Base-by-base conservation (phyloP, 768 basidiomycete species). In the Lactarius hengduanensis region DNA sequence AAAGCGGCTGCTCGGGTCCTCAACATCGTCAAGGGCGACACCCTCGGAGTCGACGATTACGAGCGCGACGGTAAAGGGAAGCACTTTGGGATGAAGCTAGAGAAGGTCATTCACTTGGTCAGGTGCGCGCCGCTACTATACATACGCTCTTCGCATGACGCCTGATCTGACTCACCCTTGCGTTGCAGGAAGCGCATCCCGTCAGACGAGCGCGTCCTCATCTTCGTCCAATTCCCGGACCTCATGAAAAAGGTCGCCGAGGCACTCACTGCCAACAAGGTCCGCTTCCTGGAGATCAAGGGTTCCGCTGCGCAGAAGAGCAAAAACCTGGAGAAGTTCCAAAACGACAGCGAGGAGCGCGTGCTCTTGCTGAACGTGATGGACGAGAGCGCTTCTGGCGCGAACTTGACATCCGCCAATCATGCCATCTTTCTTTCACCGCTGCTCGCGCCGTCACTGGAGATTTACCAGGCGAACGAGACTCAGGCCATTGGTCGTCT, bases 201-300 rank as follows among this genome's bases (percentile, higher is more conserved):
- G 11, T 84, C 86, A 70, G 80, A 88, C 26, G 93, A 97, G 71
- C 88, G 92, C 9, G 85, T 95, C 20, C 84, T 98, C 54, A 84
- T 98, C 68, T 98, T 98, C 77, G 91, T 96, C n/a, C 96, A 98
- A 73, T 98, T 96, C 82, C 88, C 86, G 6, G 95, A 97, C 77
- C 82, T 98, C 65, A 93, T 91, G 84, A 87, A 87, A 74, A 97
- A 96, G 76, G 91, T 97, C 36, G 86, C 87, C 9, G 90, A 94
- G 68, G 92, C 94, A 0, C 83, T 98, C 69, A 79, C 75, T 2
- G 84, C 84, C 61, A 82, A 92, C 73, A 83, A 85, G 54, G 86
- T 97, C 72, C 81, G 82, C 53, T 93, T 85, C 78, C 82, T 92
- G 60, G 89, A 93, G 73, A 92, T 96, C 77, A 86, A 85, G 65